A percentile compares a stretch with the other conserved stretches of the same genome.
These are phyloP conservation scores for Tritrichomonas foetus DNA, from an alignment of 208 protist species.

Conservation along the genomic window DNA sequence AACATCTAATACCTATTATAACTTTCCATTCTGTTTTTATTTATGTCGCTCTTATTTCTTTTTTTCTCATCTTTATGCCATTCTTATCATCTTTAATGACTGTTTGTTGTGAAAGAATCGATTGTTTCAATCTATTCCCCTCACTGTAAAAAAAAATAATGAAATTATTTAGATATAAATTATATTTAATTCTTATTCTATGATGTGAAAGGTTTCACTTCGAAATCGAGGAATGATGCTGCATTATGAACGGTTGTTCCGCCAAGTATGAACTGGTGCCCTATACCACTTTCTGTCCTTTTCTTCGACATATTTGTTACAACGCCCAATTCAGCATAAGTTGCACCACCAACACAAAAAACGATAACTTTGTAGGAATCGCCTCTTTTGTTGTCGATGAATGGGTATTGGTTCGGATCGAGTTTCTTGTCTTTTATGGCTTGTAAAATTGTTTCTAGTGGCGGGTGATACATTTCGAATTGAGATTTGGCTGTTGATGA, in stretches of 20 bases:
- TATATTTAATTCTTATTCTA: too few relatives aligned
- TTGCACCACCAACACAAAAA: neutral
- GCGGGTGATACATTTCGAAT: neutral
- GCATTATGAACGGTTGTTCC: neutral
- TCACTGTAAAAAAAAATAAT: too few relatives aligned
- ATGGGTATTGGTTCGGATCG: neutral
- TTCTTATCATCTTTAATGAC: too few relatives aligned
- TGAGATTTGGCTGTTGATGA: neutral
- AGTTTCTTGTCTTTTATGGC: neutral
- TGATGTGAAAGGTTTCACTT: conserved; percentile 17
- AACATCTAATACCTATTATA: too few relatives aligned
- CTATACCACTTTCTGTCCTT: neutral
- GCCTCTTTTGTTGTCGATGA: neutral
- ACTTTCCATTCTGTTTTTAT: too few relatives aligned
- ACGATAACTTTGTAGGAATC: neutral
- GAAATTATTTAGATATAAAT: too few relatives aligned
- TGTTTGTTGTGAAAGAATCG: too few relatives aligned
- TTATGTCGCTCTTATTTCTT: too few relatives aligned
- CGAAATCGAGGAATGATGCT: neutral
- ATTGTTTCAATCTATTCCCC: too few relatives aligned
- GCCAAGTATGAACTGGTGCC: neutral
- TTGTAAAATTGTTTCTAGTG: neutral
- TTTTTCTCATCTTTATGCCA: too few relatives aligned
- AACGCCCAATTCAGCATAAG: neutral
- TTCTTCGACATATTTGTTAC: neutral